These are phyloP conservation scores for Pleochaeta shiraiana DNA, from an alignment of 2,329 filamentous ascomycete genomes.

Conservation along the genomic window DNA sequence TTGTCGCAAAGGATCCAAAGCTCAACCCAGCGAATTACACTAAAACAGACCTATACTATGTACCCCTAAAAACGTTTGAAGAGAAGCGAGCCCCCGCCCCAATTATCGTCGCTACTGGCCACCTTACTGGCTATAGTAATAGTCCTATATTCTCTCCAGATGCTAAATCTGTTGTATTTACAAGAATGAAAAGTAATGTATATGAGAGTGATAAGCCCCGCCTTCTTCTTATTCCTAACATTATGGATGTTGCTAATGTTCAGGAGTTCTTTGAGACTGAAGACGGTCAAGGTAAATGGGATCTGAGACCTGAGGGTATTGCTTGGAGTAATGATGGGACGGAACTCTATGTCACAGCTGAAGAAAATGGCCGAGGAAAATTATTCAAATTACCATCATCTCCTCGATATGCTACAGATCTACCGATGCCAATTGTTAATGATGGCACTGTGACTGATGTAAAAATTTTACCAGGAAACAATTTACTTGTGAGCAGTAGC, in stretches of 20 bases:
- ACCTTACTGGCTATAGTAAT: conserved; percentile 39
- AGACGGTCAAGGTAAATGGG: conserved; percentile 42
- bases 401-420: conserved; percentile 25
- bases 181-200: conserved; percentile 51
- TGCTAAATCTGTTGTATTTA: conserved; percentile 49
- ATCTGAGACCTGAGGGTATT: conserved; percentile 32
- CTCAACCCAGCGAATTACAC: conserved; percentile 54
- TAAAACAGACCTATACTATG: conserved; percentile 61
- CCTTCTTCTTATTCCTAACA: conserved; percentile 40
- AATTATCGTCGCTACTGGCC: conserved; percentile 32
- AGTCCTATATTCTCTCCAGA: conserved; percentile 53
- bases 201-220: conserved; percentile 68
- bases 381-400: conserved; percentile 40
- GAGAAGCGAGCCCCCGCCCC: conserved; percentile 28
- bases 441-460: conserved; percentile 33
- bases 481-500: conserved; percentile 42
- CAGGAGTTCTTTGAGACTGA: conserved; percentile 38
- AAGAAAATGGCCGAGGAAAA: conserved; percentile 40
- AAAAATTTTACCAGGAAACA: conserved; percentile 26
- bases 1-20: conserved; percentile 53
- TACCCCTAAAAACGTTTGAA: conserved; percentile 39
- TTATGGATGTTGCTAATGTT: conserved; percentile 32
- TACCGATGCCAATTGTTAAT: conserved; percentile 28
- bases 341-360: conserved; percentile 50
- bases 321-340: conserved; percentile 36